These are phyloP conservation scores for Remersonia thermophila DNA, from an alignment of 2,329 filamentous ascomycete species.

Conservation along the genomic window DNA sequence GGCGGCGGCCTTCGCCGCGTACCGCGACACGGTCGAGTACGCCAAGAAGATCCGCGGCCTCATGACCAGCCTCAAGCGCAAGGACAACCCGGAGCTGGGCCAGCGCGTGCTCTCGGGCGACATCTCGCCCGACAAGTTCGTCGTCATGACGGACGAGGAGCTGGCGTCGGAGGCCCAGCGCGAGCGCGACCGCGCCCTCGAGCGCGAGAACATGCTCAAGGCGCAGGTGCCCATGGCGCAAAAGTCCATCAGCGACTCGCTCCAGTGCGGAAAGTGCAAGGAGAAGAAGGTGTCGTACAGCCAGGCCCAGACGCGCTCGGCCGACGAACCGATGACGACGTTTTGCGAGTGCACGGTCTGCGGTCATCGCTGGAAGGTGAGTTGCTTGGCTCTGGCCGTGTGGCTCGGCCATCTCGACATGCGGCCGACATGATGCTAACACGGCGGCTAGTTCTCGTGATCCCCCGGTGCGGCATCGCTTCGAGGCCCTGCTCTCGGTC, in stretches of 20 bases:
- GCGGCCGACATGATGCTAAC: too few relatives aligned
- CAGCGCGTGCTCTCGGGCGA: constrained; percentile 62
- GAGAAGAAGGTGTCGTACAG: constrained; percentile 91
- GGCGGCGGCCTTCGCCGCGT: constrained; percentile 56
- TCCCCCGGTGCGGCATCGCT: neutral
- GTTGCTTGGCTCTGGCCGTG: constrained; percentile 18
- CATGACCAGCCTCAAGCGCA: constrained; percentile 90
- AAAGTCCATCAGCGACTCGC: constrained; percentile 76
- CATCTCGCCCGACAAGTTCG: constrained; percentile 61
- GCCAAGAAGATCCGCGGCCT: constrained; percentile 81
- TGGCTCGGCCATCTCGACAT: too few relatives aligned
- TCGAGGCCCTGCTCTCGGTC: neutral
- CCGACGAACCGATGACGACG: constrained; percentile 84
- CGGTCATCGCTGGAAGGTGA: constrained; percentile 61
- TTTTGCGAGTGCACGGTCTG: constrained; percentile 62
- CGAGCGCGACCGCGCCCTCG: constrained; percentile 60
- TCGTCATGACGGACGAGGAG: constrained; percentile 79
- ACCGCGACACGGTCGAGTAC: constrained; percentile 64
- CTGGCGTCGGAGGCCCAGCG: constrained; percentile 78
- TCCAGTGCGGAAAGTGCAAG: constrained; percentile 85
- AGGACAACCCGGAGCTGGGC: constrained; percentile 68
- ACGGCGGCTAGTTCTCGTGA: constrained; percentile 20
- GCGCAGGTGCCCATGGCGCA: constrained; percentile 88
- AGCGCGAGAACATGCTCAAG: constrained; percentile 92
- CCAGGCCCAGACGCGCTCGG: constrained; percentile 88